Conservation (phyloP, 257 asterid species). For the Catharanthus roseus region DNA sequence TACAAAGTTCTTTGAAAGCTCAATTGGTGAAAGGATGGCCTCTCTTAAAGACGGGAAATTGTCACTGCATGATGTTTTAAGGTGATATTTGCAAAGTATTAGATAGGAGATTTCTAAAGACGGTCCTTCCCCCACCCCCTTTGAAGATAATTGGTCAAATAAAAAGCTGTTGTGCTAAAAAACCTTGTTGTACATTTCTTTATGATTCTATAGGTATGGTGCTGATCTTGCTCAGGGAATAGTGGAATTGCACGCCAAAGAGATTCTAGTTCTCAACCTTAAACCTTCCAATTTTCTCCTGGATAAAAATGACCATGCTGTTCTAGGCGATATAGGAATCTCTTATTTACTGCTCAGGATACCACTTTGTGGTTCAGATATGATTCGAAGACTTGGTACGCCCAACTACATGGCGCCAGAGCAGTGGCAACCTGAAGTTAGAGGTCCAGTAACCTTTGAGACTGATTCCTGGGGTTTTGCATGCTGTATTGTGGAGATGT, state of each 20-base stretch:
- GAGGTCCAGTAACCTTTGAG: conserved; percentile 81
- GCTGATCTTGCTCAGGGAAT: conserved; percentile 77
- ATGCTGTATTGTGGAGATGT: conserved; percentile 83
- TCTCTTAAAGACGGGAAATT: conserved; percentile 65
- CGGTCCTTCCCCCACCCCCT: neutral
- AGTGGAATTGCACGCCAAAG: conserved; percentile 75
- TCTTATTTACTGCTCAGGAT: conserved; percentile 57
- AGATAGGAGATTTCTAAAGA: neutral
- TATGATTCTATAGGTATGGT: conserved; percentile 51
- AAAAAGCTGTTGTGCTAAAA: neutral
- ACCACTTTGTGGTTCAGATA: conserved; percentile 50
- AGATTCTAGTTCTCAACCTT: conserved; percentile 65
- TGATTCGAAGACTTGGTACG: conserved; percentile 64
- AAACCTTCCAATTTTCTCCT: conserved; percentile 77
- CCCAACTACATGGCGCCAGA: conserved; percentile 96
- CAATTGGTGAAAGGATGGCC: conserved; percentile 78
- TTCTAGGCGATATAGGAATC: conserved; percentile 68
- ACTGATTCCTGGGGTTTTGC: conserved; percentile 96
- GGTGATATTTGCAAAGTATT: conserved; percentile 38
- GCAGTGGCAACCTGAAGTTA: conserved; percentile 87
- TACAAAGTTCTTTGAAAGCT: conserved; percentile 78
- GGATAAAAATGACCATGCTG: conserved; percentile 49
- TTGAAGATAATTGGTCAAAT: neutral
- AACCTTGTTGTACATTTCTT: neutral
- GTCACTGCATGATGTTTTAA: conserved; percentile 61